phyloP scores from a whole-genome alignment of 2,329 filamentous ascomycete species.

The Paraphoma sp. region DNA sequence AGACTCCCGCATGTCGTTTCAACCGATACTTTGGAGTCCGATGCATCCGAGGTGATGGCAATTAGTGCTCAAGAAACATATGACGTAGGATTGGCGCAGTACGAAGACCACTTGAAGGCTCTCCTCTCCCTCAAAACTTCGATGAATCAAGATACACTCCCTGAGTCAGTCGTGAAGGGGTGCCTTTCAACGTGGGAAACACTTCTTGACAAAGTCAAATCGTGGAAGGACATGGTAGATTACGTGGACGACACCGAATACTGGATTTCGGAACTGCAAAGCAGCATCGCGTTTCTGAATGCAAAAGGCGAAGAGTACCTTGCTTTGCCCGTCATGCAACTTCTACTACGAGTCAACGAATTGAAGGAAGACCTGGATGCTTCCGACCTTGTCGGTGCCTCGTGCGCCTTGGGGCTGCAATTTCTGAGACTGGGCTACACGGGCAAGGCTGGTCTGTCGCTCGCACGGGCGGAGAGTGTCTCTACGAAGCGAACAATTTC shows the following conservation, averaged over 20 bases:
- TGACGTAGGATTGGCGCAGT: constrained; percentile 44
- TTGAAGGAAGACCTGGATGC: constrained; percentile 47
- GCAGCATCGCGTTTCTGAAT: constrained; percentile 63
- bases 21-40: constrained; percentile 11
- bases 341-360: constrained; percentile 58
- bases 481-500: constrained; percentile 50
- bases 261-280: constrained; percentile 60
- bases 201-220: constrained; percentile 39
- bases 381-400: constrained; percentile 51
- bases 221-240: constrained; percentile 49
- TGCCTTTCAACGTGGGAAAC: constrained; percentile 48
- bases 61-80: constrained; percentile 12
- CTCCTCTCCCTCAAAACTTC: constrained; percentile 49
- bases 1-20: constrained; percentile 66
- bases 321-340: constrained; percentile 56
- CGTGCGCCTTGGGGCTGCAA: constrained; percentile 59
- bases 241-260: constrained; percentile 59
- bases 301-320: constrained; percentile 62
- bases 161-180: constrained; percentile 31
- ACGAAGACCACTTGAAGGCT: constrained; percentile 44
- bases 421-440: constrained; percentile 67
- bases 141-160: constrained; percentile 46
- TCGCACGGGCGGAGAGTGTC: constrained; percentile 66
- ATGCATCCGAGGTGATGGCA: constrained; percentile 1
- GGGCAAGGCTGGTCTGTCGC: constrained; percentile 61